Percentiles rank a stretch among this genome's conserved stretches.
Evolutionary conservation across 2,329 filamentous ascomycete species (phyloP).

Genomic region (Talaromyces funiculosus): DNA sequence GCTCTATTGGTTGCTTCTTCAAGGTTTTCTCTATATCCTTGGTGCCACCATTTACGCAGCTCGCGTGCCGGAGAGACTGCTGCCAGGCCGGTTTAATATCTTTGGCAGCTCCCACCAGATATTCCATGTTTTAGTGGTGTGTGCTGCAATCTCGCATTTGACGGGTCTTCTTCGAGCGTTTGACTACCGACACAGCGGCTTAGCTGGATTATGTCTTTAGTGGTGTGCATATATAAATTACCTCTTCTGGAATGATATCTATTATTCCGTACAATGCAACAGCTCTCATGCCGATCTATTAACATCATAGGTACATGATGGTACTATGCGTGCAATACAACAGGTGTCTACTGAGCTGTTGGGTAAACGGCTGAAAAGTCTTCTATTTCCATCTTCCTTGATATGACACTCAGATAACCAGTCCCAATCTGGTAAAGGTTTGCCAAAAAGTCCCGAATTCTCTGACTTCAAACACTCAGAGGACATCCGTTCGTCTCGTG

Average conservation of each 20-base stretch:
- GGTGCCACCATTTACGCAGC: conserved; percentile 81
- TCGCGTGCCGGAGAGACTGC: conserved; percentile 75
- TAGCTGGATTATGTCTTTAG: conserved; percentile 30
- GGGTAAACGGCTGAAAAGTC: neutral
- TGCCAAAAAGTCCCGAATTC: neutral
- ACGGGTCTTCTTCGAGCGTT: conserved; percentile 78
- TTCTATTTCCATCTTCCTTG: neutral
- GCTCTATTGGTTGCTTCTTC: conserved; percentile 70
- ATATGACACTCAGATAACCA: neutral
- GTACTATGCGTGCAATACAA: neutral
- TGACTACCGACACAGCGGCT: conserved; percentile 68
- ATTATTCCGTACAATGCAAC: neutral
- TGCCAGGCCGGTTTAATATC: conserved; percentile 77
- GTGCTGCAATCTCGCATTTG: conserved; percentile 76
- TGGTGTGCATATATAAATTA: neutral
- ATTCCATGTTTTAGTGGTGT: conserved; percentile 82
- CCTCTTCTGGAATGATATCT: conserved; percentile 4
- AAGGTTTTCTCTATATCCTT: conserved; percentile 77
- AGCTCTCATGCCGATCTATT: neutral
- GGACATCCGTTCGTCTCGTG: neutral
- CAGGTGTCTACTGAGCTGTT: no score
- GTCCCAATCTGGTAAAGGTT: neutral
- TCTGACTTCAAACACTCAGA: neutral
- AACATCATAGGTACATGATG: neutral
- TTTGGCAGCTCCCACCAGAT: conserved; percentile 94